A percentile compares a stretch with the other conserved stretches of the same genome.
Evolutionary conservation across 192 early-diverging fungal genomes (phyloP).

Genomic region (Rhizophagus prolifer): DNA sequence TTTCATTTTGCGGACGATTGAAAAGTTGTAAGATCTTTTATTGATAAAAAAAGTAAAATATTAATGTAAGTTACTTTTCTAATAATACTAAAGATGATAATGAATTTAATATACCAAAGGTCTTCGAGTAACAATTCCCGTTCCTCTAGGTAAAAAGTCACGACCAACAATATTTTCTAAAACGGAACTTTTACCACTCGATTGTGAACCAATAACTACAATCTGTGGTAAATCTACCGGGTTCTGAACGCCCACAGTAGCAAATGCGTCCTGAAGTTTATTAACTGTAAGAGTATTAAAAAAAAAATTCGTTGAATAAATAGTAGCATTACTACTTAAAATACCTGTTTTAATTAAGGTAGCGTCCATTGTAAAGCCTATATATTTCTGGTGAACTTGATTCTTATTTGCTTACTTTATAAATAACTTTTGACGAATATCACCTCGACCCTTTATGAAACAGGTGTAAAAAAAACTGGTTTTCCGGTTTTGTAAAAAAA

Average conservation of each 20-base stretch:
- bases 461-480: no score
- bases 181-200: constrained; percentile 94
- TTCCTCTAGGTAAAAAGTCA: constrained; percentile 97
- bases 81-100: no score
- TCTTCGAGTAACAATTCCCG: constrained; percentile 95
- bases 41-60: background rate
- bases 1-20: constrained; percentile 70
- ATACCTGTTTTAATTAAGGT: no score
- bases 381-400: no score
- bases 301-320: background rate
- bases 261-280: constrained; percentile 86
- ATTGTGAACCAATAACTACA: constrained; percentile 83
- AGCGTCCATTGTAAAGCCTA: no score
- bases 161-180: constrained; percentile 99
- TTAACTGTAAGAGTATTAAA: constrained; percentile 52
- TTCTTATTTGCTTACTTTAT: no score
- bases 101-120: constrained; percentile 62
- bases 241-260: constrained; percentile 86
- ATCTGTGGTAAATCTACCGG: constrained; percentile 89
- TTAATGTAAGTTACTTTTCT: background rate
- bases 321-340: no score
- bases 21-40: constrained; percentile 93
- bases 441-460: no score
- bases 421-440: no score
- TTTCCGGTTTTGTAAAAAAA: no score